Conservation (phyloP, 768 basidiomycete species). For the Asterophora parasitica region DNA sequence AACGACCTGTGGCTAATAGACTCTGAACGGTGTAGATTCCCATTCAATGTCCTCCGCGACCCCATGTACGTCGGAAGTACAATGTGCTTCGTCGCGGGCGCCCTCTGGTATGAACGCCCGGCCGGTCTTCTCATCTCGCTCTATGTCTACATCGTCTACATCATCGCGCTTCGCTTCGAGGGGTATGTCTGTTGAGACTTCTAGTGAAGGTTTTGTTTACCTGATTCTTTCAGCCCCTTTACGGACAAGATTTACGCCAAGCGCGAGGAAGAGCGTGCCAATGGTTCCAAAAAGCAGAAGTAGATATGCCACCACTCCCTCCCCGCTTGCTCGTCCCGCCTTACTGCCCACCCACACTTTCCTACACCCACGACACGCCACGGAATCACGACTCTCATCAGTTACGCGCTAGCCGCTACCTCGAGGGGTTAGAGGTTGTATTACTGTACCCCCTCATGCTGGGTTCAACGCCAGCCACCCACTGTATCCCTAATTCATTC, state of each 20-base stretch:
- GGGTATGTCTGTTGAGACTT: slow-evolving; percentile 47
- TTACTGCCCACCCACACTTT: no score
- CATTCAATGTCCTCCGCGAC: slow-evolving; percentile 88
- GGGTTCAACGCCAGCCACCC: slow-evolving; percentile 23
- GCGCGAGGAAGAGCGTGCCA: slow-evolving; percentile 33
- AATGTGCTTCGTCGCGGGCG: slow-evolving; percentile 79
- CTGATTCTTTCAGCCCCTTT: slow-evolving; percentile 48
- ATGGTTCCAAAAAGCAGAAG: slow-evolving; percentile 19
- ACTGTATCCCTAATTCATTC: slow-evolving; percentile 1
- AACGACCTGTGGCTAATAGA: background rate
- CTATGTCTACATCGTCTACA: slow-evolving; percentile 82
- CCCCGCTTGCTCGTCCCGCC: no score
- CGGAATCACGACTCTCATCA: slow-evolving; percentile 18
- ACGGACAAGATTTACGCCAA: slow-evolving; percentile 78
- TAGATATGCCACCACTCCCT: background rate
- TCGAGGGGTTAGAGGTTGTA: slow-evolving; percentile 6
- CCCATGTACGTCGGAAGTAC: slow-evolving; percentile 99
- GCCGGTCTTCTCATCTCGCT: slow-evolving; percentile 75
- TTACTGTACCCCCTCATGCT: slow-evolving; percentile 2
- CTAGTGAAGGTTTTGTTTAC: background rate
- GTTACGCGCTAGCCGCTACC: slow-evolving; percentile 9
- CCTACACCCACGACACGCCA: slow-evolving; percentile 3
- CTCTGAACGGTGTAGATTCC: slow-evolving; percentile 49
- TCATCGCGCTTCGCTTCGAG: slow-evolving; percentile 82
- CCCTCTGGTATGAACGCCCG: slow-evolving; percentile 88